These are phyloP conservation scores for Lablab purpureus DNA, from an alignment of 306 rosid species.

Conservation along the genomic window DNA sequence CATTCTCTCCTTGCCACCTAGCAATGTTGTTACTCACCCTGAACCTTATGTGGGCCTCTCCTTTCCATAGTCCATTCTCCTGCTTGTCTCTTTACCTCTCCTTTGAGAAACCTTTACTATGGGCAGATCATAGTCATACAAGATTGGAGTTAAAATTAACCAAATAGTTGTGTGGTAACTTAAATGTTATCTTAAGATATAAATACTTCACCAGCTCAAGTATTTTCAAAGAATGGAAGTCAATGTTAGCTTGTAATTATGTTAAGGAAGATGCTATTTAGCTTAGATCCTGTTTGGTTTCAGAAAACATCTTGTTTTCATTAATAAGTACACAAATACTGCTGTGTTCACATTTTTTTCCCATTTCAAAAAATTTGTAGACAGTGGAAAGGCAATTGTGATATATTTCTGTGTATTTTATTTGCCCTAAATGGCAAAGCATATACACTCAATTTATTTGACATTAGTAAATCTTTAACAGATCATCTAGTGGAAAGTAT, in stretches of 20 bases:
- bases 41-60: too few relatives aligned
- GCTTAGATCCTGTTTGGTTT: background rate
- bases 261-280: conserved; percentile 20
- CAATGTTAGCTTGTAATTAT: background rate
- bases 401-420: conserved; percentile 23
- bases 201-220: conserved; percentile 11
- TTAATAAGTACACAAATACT: background rate
- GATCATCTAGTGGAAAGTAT: conserved; percentile 69
- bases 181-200: background rate
- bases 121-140: background rate
- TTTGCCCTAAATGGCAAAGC: conserved; percentile 27
- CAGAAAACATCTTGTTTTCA: background rate
- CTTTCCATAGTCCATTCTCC: too few relatives aligned
- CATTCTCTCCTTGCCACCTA: too few relatives aligned
- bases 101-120: too few relatives aligned
- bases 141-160: conserved; percentile 2
- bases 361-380: background rate
- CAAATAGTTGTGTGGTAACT: background rate
- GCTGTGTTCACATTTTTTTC: background rate
- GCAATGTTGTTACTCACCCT: too few relatives aligned
- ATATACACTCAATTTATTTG: conserved; percentile 24
- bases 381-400: background rate
- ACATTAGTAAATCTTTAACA: conserved; percentile 52
- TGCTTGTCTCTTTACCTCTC: too few relatives aligned
- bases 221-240: conserved; percentile 14